phyloP scores from a whole-genome alignment of 108 stramenopile species.

The Cyclotella atomus region DNA sequence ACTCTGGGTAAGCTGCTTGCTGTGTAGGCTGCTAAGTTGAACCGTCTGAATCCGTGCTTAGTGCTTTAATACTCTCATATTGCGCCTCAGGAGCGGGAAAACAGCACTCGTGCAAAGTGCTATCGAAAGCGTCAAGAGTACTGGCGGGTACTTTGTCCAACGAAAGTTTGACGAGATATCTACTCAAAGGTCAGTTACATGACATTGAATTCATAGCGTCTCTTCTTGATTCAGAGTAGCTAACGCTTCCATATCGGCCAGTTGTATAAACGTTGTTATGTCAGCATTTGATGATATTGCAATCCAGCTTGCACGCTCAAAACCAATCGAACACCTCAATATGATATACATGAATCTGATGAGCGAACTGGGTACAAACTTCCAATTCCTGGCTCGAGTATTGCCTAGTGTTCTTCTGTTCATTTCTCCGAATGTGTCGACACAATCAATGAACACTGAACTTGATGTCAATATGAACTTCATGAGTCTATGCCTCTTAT shows the following conservation, averaged over 20 bases:
- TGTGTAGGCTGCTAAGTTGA: background rate
- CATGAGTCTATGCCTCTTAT: background rate
- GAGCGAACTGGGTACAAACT: conserved; percentile 27
- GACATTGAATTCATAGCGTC: background rate
- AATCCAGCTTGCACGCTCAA: conserved; percentile 11
- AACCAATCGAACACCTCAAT: conserved; percentile 8
- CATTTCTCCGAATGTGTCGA: background rate
- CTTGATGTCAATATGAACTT: background rate
- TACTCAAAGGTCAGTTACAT: background rate
- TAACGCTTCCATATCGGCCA: background rate
- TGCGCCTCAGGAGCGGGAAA: background rate
- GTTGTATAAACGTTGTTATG: conserved; percentile 18
- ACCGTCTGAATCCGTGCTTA: background rate
- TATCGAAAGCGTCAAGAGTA: background rate
- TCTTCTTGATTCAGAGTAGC: background rate
- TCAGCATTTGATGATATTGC: conserved; percentile 37
- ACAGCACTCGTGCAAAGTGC: background rate
- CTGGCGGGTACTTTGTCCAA: conserved; percentile 18
- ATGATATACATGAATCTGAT: conserved; percentile 14
- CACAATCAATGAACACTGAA: background rate
- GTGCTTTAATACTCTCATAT: background rate
- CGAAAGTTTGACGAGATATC: conserved; percentile 49
- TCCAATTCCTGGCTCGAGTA: conserved; percentile 21
- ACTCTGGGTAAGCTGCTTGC: conserved; percentile 18
- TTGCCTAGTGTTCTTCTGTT: conserved; percentile 30